These are phyloP conservation scores for Exophiala lecanii-corni DNA, from an alignment of 2,329 filamentous ascomycete species.

Conservation along the genomic window DNA sequence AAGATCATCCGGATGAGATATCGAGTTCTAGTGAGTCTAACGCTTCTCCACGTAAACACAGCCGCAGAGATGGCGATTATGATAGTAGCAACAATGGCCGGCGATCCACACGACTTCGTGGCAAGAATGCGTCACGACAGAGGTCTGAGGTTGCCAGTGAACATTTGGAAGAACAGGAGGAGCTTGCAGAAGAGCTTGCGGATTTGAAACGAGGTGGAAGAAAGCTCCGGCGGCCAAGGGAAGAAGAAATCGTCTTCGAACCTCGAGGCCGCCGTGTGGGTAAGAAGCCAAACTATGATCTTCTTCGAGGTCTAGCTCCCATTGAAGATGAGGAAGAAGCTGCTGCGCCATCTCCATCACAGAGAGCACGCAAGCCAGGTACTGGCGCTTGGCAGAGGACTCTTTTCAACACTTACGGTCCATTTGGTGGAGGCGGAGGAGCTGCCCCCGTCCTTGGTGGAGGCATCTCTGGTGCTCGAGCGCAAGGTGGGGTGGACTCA, in stretches of 20 bases:
- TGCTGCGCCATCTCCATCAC: constrained; percentile 62
- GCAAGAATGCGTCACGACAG: constrained; percentile 43
- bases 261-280: constrained; percentile 23
- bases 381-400: constrained; percentile 67
- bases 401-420: constrained; percentile 84
- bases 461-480: constrained; percentile 60
- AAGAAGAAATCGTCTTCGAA: constrained; percentile 31
- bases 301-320: constrained; percentile 40
- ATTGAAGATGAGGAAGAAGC: constrained; percentile 71
- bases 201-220: constrained; percentile 47
- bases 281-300: constrained; percentile 26
- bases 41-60: constrained; percentile 38
- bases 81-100: constrained; percentile 43
- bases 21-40: constrained; percentile 49
- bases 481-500: constrained; percentile 76
- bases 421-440: constrained; percentile 82
- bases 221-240: constrained; percentile 30
- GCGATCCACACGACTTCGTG: constrained; percentile 49
- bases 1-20: constrained; percentile 52
- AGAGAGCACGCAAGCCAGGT: constrained; percentile 57
- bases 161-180: constrained; percentile 43
- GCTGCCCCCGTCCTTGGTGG: constrained; percentile 67
- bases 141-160: constrained; percentile 42
- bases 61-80: constrained; percentile 41
- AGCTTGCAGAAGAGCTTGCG: constrained; percentile 56